Evolutionary conservation across 768 basidiomycete genomes (phyloP), one percentile per base, ranked within the genome.

Genomic region (Termitomyces sp.): DNA sequence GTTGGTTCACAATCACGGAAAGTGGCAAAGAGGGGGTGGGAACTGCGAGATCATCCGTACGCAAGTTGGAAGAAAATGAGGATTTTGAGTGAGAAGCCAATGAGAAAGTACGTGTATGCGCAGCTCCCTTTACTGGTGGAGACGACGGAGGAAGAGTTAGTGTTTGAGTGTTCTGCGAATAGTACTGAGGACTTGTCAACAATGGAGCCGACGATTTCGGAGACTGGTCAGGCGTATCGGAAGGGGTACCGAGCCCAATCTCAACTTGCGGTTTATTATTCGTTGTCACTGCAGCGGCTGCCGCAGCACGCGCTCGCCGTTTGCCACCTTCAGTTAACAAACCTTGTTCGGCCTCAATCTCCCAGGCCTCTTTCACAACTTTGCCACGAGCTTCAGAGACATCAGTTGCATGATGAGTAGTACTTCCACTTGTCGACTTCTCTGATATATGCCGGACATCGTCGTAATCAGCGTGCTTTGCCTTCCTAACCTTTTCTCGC

Each of bases 311-410:
- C 22, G 85, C 84, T 20, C 87, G 80, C 36, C 89, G 75, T 62
- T 80, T 82, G 18, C 85, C 88, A 20, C 88, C 91, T 64, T 91
- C 91, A 0, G 89, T 89, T 32, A 87, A 66, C 48, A 91, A 67
- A 1, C 88, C 89, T 58, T 85, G 85, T 65, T 91, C 89, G 0
- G 87, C 88, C 58, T 90, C 89, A 32, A 88, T 78, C 62, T 92
- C 91, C 89, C 89, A 91, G n/a, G 78, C 68, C 65, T 91, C 91
- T 65, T 88, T 91, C 12, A 76, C 65, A 0, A 79, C 69, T 43
- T 75, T 78, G 51, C 72, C 70, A 33, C 67, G 69, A 24, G 58
- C 49, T 36, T 58, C 54, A 1, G 53, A 16, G 7, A 34, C n/a
- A 13, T 27, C 32, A 40, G 30, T 40, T 27, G 43, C 18, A 26